Base-by-base conservation (phyloP, 1,139 yeast species). In the Nadsonia commutata region DNA sequence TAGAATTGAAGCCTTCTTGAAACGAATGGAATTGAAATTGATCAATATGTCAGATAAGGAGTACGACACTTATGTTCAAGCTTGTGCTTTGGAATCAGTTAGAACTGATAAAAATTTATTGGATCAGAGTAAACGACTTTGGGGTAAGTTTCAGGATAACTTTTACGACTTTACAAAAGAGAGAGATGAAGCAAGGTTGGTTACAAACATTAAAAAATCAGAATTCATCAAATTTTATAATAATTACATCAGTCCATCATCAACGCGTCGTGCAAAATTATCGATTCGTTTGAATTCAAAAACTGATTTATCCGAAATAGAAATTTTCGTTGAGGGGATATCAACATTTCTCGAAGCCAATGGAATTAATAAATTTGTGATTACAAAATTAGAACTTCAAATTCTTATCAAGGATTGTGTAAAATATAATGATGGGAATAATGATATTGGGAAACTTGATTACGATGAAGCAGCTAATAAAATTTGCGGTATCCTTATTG, bases 91-190 rank as follows among this genome's bases (percentile, higher is more conserved):
- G 47, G 74, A 75, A 56, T 77, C 83, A 53, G 63, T 74, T 40
- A 80, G 81, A 52, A 83, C 80, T 56, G 68, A 75, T 55, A 84
- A 83, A 60, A 86, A 84, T 52, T 67, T 88, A 60, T 65, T 67
- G 42, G 95, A 88, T 56, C 97, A 90, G 60, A 70, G 78, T 36
- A 57, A 64, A 19, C 67, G 78, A 51, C 79, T 75, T 57, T 78
- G 85, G 75, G 67, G 70, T 46, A 70, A 75, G 16, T 80, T 90
- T 45, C 72, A 74, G 36, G 71, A 76, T 46, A 95, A 96, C 3
- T 81, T 68, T 58, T 85, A 80, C 58, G 83, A 88, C 58, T 90
- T 85, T 60, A 63, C 68, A 38, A 50, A 55, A 40, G 67, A 76
- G 47, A 72, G 68, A 41, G 65, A 67, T 41, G 80, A 80, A 27